A percentile compares a stretch with the other conserved stretches of the same genome.
These are phyloP conservation scores for Ilex paraguariensis DNA, from an alignment of 305 asterid genomes.

Conservation along the genomic window DNA sequence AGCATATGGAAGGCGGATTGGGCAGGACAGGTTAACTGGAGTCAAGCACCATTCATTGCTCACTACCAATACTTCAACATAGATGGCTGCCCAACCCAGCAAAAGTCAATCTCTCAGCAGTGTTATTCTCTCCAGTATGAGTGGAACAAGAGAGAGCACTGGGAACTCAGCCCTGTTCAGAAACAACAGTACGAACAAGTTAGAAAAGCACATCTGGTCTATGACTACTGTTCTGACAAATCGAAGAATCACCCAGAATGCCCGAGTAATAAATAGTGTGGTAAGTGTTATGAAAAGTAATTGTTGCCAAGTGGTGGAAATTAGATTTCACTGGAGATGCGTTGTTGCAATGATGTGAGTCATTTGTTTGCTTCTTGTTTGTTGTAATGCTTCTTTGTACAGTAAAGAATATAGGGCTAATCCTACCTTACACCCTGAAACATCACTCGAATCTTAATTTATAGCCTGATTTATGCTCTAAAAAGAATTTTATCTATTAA, in stretches of 20 bases:
- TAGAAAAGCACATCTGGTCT: constrained; percentile 18
- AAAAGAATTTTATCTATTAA: too few species aligned
- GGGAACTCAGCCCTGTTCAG: constrained; percentile 20
- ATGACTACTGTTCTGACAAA: constrained; percentile 36
- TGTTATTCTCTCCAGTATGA: constrained; percentile 10
- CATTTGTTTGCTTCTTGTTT: too few species aligned
- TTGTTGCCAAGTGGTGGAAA: too few species aligned
- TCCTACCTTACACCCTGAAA: too few species aligned
- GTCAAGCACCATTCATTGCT: constrained; percentile 28
- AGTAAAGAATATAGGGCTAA: too few species aligned
- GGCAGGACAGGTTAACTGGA: constrained; percentile 41
- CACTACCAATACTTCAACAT: constrained; percentile 20
- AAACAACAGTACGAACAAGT: constrained; percentile 3
- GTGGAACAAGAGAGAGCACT: constrained; percentile 19
- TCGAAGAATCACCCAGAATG: constrained; percentile 34
- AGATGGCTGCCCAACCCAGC: constrained; percentile 11
- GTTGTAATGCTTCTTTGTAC: too few species aligned
- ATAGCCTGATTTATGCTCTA: too few species aligned
- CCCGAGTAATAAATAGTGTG: background rate
- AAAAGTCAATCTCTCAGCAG: background rate
- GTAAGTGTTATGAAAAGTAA: too few species aligned
- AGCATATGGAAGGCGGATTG: constrained; percentile 34
- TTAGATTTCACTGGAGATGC: too few species aligned
- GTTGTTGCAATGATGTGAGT: too few species aligned
- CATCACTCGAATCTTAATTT: too few species aligned